Conservation (phyloP, 257 asterid genomes). For the Verbena officinalis region DNA sequence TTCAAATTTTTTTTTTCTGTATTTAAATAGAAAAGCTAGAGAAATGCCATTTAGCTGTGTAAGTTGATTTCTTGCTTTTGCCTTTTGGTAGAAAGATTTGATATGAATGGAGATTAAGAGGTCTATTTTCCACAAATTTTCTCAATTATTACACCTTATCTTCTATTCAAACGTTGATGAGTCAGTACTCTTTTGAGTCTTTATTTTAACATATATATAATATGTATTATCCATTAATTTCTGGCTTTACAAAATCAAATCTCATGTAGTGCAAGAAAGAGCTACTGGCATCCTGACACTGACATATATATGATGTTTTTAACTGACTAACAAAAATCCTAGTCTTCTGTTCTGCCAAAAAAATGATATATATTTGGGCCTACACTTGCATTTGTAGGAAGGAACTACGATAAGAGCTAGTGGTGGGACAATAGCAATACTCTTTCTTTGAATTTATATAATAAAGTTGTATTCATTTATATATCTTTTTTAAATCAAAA, state of each 20-base stretch:
- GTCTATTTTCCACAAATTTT: neutral
- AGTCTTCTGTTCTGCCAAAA: neutral
- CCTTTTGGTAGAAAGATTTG: neutral
- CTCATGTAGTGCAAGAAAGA: neutral
- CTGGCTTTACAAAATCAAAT: neutral
- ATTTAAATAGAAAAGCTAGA: neutral
- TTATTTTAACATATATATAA: too few species aligned
- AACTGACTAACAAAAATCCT: neutral
- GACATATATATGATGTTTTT: neutral
- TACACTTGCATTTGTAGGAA: neutral
- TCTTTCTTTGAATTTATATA: too few species aligned
- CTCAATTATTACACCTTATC: slow-evolving; percentile 19
- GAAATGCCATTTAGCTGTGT: neutral
- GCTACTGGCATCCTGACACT: neutral
- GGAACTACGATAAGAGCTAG: neutral
- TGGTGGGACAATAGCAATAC: too few species aligned
- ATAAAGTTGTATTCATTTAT: too few species aligned
- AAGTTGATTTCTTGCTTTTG: neutral
- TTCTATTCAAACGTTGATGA: neutral
- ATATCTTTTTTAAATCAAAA: too few species aligned
- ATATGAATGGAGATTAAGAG: neutral
- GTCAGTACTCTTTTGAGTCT: neutral
- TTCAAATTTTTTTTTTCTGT: neutral
- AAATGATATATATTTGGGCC: too few species aligned
- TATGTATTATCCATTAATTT: neutral